Conservation (phyloP, 169 alveolate species). For the Plasmodium sp. region DNA sequence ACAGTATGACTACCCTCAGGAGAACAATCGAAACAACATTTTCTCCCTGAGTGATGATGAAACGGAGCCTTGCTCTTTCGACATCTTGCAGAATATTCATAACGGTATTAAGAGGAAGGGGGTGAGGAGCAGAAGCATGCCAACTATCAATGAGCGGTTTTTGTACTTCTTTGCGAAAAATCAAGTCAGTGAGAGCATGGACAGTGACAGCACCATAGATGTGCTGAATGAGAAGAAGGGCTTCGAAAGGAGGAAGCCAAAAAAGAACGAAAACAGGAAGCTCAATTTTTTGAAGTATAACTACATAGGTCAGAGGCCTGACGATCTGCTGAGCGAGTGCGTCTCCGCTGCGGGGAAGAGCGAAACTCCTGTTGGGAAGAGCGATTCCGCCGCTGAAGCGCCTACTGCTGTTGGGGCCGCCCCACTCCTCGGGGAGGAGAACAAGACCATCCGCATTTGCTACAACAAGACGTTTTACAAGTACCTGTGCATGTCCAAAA, state of each 20-base stretch:
- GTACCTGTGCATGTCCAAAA: constrained; percentile 1
- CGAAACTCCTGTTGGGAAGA: no score
- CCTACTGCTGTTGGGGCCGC: no score
- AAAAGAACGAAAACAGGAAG: constrained; percentile 38
- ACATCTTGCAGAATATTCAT: constrained; percentile 11
- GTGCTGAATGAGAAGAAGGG: constrained; percentile 21
- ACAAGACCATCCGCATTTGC: neutral
- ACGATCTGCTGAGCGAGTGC: neutral
- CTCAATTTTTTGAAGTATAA: constrained; percentile 18
- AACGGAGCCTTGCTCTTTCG: neutral
- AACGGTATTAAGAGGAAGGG: constrained; percentile 3
- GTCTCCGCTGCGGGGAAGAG: neutral
- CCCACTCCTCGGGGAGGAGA: neutral
- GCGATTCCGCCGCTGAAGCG: no score
- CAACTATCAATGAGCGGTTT: constrained; percentile 38
- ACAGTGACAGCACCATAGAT: constrained; percentile 74
- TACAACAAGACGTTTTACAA: constrained; percentile 20
- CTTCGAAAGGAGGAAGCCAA: neutral
- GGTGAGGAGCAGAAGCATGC: constrained; percentile 65
- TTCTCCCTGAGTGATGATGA: constrained; percentile 18
- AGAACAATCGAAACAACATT: neutral
- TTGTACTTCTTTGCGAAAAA: constrained; percentile 48
- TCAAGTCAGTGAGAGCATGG: neutral
- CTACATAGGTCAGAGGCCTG: neutral
- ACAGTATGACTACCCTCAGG: neutral